Conservation (phyloP, 768 basidiomycete species). For the Agaricus blazei region DNA sequence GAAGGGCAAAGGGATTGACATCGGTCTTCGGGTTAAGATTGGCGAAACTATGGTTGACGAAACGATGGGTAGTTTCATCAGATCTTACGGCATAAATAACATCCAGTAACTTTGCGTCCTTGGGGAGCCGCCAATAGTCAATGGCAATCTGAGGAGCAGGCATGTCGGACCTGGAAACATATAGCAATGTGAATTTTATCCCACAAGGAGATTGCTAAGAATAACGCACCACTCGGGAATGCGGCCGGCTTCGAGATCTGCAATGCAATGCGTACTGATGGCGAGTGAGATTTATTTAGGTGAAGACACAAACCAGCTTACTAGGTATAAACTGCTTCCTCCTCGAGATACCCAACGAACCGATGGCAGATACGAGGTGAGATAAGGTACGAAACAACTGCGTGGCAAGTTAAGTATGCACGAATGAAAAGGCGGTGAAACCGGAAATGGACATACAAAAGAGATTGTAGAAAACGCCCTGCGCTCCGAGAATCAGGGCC, state of each 20-base stretch:
- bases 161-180: constrained; percentile 45
- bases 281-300: constrained; percentile 1
- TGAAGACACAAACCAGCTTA: constrained; percentile 28
- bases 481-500: constrained; percentile 78
- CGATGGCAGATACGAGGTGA: constrained; percentile 79
- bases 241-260: constrained; percentile 76
- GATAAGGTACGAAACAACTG: constrained; percentile 74
- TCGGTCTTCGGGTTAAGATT: constrained; percentile 75
- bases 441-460: constrained; percentile 61
- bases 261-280: constrained; percentile 70
- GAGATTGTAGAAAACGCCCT: constrained; percentile 87
- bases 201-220: not conserved
- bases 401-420: constrained; percentile 10
- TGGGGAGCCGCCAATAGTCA: constrained; percentile 86
- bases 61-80: constrained; percentile 90
- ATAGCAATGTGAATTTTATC: not conserved
- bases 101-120: constrained; percentile 76
- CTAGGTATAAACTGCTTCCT: constrained; percentile 95
- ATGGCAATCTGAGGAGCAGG: constrained; percentile 87
- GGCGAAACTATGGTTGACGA: constrained; percentile 94
- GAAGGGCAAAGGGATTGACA: constrained; percentile 85
- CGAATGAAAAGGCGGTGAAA: constrained; percentile 5
- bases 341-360: constrained; percentile 89
- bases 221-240: constrained; percentile 74
- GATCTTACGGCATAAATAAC: constrained; percentile 89